Evolutionary conservation across 805 yeast species (phyloP), one percentile per base, ranked within the genome.

Genomic region (Saturnispora gosingensis): DNA sequence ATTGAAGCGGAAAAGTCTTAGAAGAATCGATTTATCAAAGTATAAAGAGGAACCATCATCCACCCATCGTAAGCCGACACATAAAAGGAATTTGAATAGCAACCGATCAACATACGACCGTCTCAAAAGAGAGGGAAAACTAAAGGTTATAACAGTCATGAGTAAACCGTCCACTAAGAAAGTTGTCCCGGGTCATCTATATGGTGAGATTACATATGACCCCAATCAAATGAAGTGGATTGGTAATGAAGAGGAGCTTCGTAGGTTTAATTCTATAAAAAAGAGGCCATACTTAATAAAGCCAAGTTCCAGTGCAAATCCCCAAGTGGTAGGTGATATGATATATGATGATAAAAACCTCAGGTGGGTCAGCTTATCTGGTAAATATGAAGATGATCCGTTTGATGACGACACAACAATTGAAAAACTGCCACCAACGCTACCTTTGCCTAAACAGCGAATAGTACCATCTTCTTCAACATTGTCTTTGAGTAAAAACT

Each of bases 211-310:
- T 82, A 70, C 68, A 45, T 83, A 71, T 59, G 81, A 83, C 56
- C 74, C 82, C 1, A 64, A 64, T 15, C 68, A 72, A 46, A 70
- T 70, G 56, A 67, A 69, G 44, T 83, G 88, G 88, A 82, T 78
- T 58, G 87, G 87, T 4, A 82, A 82, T 58, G 84, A 82, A 39
- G 73, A 71, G 30, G 85, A 80, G 22, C 63, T 80, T 46, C 58
- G 71, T 34, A 69, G 73, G 40, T 82, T 82, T 61, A 83, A 82
- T 39, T 54, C 60, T 3, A 53, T 61, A 16, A 64, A 64, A 25
- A 77, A 78, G 1, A 48, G 43, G 11, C 54, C 51, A 9, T 43
- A 50, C 38, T 35, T 52, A 24, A 49, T 48, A 10, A 45, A 43
- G 15, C 47, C 46, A 39, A 15, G 25, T 8, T 28, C 45, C 16